Conservation (phyloP, 2,329 filamentous ascomycete genomes). For the Curvularia sp. region DNA sequence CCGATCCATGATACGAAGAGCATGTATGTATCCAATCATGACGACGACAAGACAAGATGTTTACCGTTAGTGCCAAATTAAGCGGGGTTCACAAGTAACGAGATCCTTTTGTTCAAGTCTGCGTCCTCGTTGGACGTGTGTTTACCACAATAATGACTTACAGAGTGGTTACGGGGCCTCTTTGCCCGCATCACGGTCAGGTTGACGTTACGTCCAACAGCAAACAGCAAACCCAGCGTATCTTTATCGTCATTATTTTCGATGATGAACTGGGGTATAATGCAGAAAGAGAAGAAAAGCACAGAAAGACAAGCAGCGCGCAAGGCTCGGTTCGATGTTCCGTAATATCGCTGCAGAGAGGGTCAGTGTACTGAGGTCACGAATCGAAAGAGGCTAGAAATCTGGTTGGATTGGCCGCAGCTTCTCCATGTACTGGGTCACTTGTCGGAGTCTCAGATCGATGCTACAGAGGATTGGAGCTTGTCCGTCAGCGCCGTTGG, state of each 20-base stretch:
- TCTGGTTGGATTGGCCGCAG: not conserved
- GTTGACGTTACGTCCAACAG: not conserved
- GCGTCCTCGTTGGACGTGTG: not conserved
- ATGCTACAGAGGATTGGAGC: slow-evolving; percentile 27
- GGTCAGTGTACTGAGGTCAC: not conserved
- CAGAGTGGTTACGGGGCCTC: too few species aligned
- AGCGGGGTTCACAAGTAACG: not conserved
- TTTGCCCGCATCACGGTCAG: not conserved
- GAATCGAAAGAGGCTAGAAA: not conserved
- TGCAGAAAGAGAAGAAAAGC: slow-evolving; percentile 3
- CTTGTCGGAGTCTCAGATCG: slow-evolving; percentile 22
- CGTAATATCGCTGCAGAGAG: not conserved
- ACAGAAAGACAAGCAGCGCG: not conserved
- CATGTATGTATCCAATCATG: not conserved
- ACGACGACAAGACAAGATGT: not conserved
- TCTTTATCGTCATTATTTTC: not conserved
- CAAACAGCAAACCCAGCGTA: not conserved
- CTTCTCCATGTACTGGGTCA: slow-evolving; percentile 8
- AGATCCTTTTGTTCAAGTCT: not conserved
- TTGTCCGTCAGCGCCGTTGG: slow-evolving; percentile 29
- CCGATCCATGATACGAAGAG: not conserved
- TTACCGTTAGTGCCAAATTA: not conserved
- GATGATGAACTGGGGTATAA: slow-evolving; percentile 6
- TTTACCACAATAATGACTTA: not conserved
- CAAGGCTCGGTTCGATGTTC: not conserved